Conservation (phyloP, 2,329 filamentous ascomycete species). For the Neophaeococcomyces aloes region DNA sequence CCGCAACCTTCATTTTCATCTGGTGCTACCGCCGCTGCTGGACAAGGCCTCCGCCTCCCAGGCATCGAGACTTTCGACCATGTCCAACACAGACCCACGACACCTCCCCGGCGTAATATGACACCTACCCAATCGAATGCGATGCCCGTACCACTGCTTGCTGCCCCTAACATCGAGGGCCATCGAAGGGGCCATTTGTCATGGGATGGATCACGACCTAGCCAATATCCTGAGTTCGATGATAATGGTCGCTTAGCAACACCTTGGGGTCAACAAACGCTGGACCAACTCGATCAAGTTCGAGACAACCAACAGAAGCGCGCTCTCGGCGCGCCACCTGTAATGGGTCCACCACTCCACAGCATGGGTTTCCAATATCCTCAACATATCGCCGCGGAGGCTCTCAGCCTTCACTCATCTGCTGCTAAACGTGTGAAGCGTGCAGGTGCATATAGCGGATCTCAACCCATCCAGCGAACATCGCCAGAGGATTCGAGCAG, state of each 20-base stretch:
- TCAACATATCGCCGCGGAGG: conserved; percentile 19
- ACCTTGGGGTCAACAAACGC: conserved; percentile 36
- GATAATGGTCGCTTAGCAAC: conserved; percentile 27
- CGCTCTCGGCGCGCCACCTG: not conserved
- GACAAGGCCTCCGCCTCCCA: conserved; percentile 60
- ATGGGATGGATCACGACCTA: conserved; percentile 32
- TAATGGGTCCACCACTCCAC: conserved; percentile 8
- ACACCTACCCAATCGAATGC: conserved; percentile 71
- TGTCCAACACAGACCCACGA: conserved; percentile 44
- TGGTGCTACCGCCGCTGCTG: conserved; percentile 38
- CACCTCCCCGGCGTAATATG: conserved; percentile 53
- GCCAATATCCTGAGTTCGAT: conserved; percentile 24
- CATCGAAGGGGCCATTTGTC: conserved; percentile 37
- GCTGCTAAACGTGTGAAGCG: conserved; percentile 22
- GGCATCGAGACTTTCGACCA: conserved; percentile 90
- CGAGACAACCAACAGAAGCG: conserved; percentile 2
- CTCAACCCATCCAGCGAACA: conserved; percentile 27
- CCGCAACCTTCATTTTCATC: conserved; percentile 46
- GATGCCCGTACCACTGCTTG: conserved; percentile 30
- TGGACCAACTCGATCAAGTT: conserved; percentile 13
- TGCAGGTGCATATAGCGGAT: conserved; percentile 27
- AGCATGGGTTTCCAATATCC: conserved; percentile 14
- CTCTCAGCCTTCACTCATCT: conserved; percentile 11
- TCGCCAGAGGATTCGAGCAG: conserved; percentile 42
- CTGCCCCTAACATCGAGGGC: conserved; percentile 28